Evolutionary conservation across 352 stramenopile genomes (phyloP).

Genomic region (Globisporangium lucens): DNA sequence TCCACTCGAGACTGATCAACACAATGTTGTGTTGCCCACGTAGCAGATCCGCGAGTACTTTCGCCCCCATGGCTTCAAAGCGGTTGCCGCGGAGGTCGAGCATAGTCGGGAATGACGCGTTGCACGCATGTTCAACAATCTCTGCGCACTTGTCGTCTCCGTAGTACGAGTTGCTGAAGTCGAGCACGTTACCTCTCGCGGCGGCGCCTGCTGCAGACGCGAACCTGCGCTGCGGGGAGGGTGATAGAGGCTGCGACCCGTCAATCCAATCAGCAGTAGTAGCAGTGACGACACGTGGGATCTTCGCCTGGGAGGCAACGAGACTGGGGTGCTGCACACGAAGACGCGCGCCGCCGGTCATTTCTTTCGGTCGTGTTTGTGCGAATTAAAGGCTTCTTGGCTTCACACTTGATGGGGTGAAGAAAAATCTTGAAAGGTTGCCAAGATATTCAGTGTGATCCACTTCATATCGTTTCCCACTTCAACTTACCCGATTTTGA

Average conservation of each 20-base stretch:
- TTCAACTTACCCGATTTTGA: background rate
- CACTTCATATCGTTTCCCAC: background rate
- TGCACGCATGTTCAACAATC: slow-evolving; percentile 46
- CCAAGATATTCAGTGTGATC: background rate
- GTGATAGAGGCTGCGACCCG: background rate
- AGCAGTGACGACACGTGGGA: too few species aligned
- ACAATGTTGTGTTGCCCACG: slow-evolving; percentile 49
- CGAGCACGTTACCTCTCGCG: slow-evolving; percentile 28
- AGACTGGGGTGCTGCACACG: background rate
- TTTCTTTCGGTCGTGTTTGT: background rate
- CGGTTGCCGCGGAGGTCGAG: slow-evolving; percentile 77
- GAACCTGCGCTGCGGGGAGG: background rate
- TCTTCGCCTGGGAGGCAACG: background rate
- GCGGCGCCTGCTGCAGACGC: background rate
- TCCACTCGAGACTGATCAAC: slow-evolving; percentile 78
- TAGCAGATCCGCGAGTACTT: slow-evolving; percentile 49
- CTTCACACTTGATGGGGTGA: too few species aligned
- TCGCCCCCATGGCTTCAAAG: slow-evolving; percentile 59
- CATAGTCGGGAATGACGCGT: slow-evolving; percentile 33
- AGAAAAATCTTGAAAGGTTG: background rate
- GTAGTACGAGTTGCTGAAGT: slow-evolving; percentile 75
- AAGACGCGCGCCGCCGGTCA: background rate
- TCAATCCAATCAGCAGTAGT: background rate
- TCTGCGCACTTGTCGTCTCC: slow-evolving; percentile 64
- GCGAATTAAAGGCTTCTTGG: too few species aligned